Evolutionary conservation across 306 rosid genomes (phyloP).

Genomic region (Macrotyloma uniflorum): DNA sequence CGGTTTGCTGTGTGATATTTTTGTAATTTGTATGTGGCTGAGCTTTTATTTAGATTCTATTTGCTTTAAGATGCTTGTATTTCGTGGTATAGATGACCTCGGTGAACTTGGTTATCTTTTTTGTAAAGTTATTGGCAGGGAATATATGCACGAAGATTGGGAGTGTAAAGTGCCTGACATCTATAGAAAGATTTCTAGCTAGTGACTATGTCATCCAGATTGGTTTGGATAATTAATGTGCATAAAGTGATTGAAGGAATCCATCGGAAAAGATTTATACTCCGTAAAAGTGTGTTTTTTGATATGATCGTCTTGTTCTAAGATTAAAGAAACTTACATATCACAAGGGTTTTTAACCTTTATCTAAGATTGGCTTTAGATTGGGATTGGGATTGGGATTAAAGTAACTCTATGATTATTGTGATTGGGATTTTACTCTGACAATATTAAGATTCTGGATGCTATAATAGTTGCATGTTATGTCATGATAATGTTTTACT

Average conservation of each 20-base stretch:
- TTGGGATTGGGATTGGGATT: conserved; percentile 18
- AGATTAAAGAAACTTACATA: conserved; percentile 35
- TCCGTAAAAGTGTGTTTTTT: conserved; percentile 39
- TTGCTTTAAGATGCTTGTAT: conserved; percentile 56
- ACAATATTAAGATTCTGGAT: conserved; percentile 4
- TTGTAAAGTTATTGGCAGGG: conserved; percentile 66
- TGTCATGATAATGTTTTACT: neutral
- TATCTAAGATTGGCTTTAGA: conserved; percentile 26
- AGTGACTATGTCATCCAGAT: conserved; percentile 43
- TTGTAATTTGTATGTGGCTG: conserved; percentile 25
- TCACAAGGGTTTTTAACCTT: conserved; percentile 31
- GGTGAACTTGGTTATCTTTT: conserved; percentile 52
- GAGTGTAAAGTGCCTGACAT: conserved; percentile 61
- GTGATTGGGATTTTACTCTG: neutral
- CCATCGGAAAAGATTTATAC: conserved; percentile 56
- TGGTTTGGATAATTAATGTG: conserved; percentile 41
- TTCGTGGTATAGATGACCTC: conserved; percentile 46
- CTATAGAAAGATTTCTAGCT: conserved; percentile 55
- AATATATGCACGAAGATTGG: conserved; percentile 73
- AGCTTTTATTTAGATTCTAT: conserved; percentile 31
- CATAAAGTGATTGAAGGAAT: conserved; percentile 63
- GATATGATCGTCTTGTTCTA: conserved; percentile 41
- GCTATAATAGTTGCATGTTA: conserved; percentile 24
- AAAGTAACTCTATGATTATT: neutral
- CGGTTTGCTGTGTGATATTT: conserved; percentile 19